These are phyloP conservation scores for Rauvolfia tetraphylla DNA, from an alignment of 257 asterid species.

Conservation along the genomic window DNA sequence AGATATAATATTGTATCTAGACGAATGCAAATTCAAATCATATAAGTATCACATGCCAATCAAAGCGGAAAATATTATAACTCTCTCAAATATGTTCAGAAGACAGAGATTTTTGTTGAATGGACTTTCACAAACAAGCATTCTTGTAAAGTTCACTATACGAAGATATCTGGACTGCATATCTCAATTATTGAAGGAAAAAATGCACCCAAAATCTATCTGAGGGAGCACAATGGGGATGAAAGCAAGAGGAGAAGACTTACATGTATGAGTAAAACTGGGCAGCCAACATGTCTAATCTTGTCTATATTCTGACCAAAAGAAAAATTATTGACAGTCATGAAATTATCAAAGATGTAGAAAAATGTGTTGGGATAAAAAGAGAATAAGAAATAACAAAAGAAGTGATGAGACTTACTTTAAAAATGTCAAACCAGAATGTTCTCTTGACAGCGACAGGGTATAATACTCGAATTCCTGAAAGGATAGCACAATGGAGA, in stretches of 20 bases:
- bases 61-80: not conserved
- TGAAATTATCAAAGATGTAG: not conserved
- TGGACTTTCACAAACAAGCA: not conserved
- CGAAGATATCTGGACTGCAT: not conserved
- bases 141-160: not conserved
- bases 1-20: too few relatives aligned
- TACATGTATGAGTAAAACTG: constrained; percentile 93
- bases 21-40: not conserved
- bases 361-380: not conserved
- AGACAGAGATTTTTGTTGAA: not conserved
- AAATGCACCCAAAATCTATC: constrained; percentile 7
- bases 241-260: constrained; percentile 29
- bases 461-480: constrained; percentile 80
- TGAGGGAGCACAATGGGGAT: constrained; percentile 1
- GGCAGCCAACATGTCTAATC: constrained; percentile 87
- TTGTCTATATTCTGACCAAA: too few relatives aligned
- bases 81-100: not conserved
- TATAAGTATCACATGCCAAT: not conserved
- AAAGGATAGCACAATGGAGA: too few relatives aligned
- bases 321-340: too few relatives aligned
- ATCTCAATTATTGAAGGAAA: not conserved
- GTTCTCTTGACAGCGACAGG: constrained; percentile 94
- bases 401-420: constrained; percentile 39
- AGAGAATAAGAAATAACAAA: constrained; percentile 1
- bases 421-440: constrained; percentile 97